phyloP scores from a whole-genome alignment of 495 filamentous ascomycete species.

The Xanthoparmelia taractica region DNA sequence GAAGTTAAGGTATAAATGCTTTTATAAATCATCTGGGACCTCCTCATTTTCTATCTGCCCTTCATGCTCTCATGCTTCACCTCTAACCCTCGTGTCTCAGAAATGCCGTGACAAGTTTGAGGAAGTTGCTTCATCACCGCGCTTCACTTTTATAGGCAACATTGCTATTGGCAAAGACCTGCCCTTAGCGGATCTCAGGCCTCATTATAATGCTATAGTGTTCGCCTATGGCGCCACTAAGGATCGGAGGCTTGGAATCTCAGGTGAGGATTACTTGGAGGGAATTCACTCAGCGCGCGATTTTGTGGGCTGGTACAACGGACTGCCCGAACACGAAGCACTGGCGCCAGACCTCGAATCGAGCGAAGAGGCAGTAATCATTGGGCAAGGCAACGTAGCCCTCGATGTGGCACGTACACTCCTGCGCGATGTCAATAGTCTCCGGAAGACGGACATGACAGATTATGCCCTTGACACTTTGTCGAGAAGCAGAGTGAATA shows the following conservation, averaged over 20 bases:
- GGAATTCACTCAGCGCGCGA: conserved; percentile 84
- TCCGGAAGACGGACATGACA: conserved; percentile 81
- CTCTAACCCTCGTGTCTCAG: conserved; percentile 36
- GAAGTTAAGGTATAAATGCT: conserved; percentile 78
- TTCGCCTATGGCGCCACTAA: conserved; percentile 88
- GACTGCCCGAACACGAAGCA: conserved; percentile 72
- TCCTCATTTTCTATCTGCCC: not conserved
- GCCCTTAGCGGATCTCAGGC: conserved; percentile 58
- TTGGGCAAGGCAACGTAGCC: conserved; percentile 94
- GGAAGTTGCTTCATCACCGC: conserved; percentile 69
- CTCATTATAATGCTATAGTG: conserved; percentile 85
- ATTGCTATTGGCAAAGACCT: conserved; percentile 68
- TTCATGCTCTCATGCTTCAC: not conserved
- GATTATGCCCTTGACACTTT: conserved; percentile 71
- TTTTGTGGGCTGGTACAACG: conserved; percentile 99
- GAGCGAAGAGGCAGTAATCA: conserved; percentile 78
- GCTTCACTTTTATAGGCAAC: conserved; percentile 91
- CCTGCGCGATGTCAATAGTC: conserved; percentile 58
- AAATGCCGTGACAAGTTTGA: conserved; percentile 92
- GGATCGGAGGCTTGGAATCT: conserved; percentile 70
- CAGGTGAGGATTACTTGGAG: conserved; percentile 61
- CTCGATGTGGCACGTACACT: conserved; percentile 88
- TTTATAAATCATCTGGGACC: not conserved
- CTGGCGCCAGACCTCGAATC: conserved; percentile 67
- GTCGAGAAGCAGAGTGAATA: conserved; percentile 62